Conservation (phyloP, 352 stramenopile genomes). For the Phytophthora sp. region DNA sequence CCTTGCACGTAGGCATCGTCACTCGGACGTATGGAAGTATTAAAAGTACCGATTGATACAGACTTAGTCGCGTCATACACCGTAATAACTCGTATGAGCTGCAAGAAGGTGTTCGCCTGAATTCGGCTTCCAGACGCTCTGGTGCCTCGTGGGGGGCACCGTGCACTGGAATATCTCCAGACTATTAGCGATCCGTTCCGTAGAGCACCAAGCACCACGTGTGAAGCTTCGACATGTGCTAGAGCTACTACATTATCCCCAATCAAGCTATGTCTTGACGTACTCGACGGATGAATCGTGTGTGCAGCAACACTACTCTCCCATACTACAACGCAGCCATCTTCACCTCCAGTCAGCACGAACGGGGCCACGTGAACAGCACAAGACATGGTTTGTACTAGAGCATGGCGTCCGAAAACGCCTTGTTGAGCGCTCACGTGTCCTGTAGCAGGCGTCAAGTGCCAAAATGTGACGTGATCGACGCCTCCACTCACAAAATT, state of each 20-base stretch:
- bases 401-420: slow-evolving; percentile 68
- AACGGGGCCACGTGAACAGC: slow-evolving; percentile 49
- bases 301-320: slow-evolving; percentile 57
- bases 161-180: slow-evolving; percentile 38
- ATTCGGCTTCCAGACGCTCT: slow-evolving; percentile 20
- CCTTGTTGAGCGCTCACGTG: slow-evolving; percentile 60
- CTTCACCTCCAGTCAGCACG: slow-evolving; percentile 58
- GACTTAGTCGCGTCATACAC: slow-evolving; percentile 17
- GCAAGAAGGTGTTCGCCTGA: slow-evolving; percentile 42
- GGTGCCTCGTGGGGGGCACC: slow-evolving; percentile 11
- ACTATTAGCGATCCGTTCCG: slow-evolving; percentile 41
- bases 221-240: slow-evolving; percentile 37
- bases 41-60: slow-evolving; percentile 3
- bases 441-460: slow-evolving; percentile 50
- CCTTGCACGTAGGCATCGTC: slow-evolving; percentile 23
- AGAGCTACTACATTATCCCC: slow-evolving; percentile 45
- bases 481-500: slow-evolving; percentile 73
- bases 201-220: slow-evolving; percentile 52
- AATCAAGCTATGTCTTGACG: not conserved
- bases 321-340: slow-evolving; percentile 63
- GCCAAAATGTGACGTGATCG: slow-evolving; percentile 75
- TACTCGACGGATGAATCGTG: slow-evolving; percentile 30
- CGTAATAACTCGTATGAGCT: slow-evolving; percentile 30
- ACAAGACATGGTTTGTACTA: slow-evolving; percentile 58
- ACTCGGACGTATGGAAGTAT: no score